phyloP scores from a whole-genome alignment of 371 early-diverging fungal genomes.

The Encephalitozoon cuniculi region DNA sequence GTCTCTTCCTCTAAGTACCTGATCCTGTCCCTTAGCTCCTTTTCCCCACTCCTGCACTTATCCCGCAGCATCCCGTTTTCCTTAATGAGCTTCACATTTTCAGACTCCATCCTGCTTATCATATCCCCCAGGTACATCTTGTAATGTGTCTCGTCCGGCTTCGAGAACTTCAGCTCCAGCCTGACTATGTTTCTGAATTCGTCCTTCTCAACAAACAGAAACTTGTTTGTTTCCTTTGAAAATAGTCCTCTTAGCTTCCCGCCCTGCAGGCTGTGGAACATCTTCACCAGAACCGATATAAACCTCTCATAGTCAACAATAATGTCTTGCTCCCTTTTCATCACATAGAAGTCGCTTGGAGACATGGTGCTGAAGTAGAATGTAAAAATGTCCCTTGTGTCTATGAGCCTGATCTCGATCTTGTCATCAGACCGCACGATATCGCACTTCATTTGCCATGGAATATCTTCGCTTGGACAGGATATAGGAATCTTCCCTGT shows the following conservation, averaged over 20 bases:
- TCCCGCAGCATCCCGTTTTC: constrained; percentile 56
- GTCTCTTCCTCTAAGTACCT: constrained; percentile 32
- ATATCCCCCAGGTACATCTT: constrained; percentile 57
- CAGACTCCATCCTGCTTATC: constrained; percentile 48
- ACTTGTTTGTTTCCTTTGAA: constrained; percentile 29
- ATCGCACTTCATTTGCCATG: constrained; percentile 51
- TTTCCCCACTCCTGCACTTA: constrained; percentile 20
- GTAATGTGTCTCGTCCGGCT: constrained; percentile 56
- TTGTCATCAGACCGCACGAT: constrained; percentile 17
- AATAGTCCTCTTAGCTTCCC: constrained; percentile 41
- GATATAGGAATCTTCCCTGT: constrained; percentile 48
- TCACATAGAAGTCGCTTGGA: constrained; percentile 53
- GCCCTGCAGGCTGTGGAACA: constrained; percentile 52
- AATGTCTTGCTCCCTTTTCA: constrained; percentile 61
- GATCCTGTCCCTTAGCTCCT: constrained; percentile 25
- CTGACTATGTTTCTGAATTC: constrained; percentile 60
- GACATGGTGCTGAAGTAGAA: constrained; percentile 51
- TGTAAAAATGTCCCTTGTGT: constrained; percentile 53
- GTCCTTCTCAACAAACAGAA: constrained; percentile 58
- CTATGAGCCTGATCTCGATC: constrained; percentile 55
- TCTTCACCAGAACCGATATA: constrained; percentile 44
- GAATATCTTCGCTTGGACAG: constrained; percentile 25
- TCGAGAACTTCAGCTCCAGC: constrained; percentile 55
- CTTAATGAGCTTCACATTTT: constrained; percentile 55
- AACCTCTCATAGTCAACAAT: constrained; percentile 59